Evolutionary conservation across 2,329 filamentous ascomycete genomes (phyloP).

Genomic region (Pseudocercospora ulei): DNA sequence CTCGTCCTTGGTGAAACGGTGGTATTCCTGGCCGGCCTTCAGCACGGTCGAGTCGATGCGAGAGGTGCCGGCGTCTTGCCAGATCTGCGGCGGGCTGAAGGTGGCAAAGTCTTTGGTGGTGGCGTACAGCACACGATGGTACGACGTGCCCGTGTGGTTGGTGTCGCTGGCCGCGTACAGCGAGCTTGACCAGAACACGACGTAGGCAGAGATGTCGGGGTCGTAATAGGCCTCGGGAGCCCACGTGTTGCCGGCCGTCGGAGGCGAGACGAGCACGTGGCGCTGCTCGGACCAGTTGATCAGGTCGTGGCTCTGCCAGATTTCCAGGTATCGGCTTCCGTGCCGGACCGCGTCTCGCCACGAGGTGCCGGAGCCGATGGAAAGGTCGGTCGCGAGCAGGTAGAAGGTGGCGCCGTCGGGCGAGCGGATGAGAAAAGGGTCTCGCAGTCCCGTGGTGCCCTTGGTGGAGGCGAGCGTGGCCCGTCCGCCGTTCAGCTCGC

Average conservation of each 20-base stretch:
- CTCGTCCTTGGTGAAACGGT: constrained; percentile 50
- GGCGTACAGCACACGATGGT: constrained; percentile 50
- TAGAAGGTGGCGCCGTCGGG: constrained; percentile 46
- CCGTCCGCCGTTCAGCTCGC: constrained; percentile 43
- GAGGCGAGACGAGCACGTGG: constrained; percentile 43
- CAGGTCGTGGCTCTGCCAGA: constrained; percentile 47
- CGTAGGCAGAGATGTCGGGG: constrained; percentile 39
- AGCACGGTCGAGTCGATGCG: constrained; percentile 48
- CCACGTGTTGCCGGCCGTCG: constrained; percentile 48
- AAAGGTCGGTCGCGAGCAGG: constrained; percentile 46
- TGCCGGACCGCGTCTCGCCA: constrained; percentile 43
- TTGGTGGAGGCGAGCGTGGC: constrained; percentile 41
- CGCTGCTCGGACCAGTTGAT: constrained; percentile 46
- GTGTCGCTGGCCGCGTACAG: constrained; percentile 44
- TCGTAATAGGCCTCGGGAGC: constrained; percentile 50
- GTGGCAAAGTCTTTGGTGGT: constrained; percentile 49
- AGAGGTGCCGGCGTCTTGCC: constrained; percentile 45
- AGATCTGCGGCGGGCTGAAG: constrained; percentile 45
- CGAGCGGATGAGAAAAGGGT: constrained; percentile 48
- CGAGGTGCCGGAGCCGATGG: constrained; percentile 47
- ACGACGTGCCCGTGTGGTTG: constrained; percentile 43
- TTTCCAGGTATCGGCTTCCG: constrained; percentile 43
- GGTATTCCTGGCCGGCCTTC: constrained; percentile 38
- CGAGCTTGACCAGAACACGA: constrained; percentile 43
- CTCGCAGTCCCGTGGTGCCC: constrained; percentile 45